Evolutionary conservation across 2,329 filamentous ascomycete species (phyloP), one percentile per base, ranked within the genome.

Genomic region (Fusarium sp.): DNA sequence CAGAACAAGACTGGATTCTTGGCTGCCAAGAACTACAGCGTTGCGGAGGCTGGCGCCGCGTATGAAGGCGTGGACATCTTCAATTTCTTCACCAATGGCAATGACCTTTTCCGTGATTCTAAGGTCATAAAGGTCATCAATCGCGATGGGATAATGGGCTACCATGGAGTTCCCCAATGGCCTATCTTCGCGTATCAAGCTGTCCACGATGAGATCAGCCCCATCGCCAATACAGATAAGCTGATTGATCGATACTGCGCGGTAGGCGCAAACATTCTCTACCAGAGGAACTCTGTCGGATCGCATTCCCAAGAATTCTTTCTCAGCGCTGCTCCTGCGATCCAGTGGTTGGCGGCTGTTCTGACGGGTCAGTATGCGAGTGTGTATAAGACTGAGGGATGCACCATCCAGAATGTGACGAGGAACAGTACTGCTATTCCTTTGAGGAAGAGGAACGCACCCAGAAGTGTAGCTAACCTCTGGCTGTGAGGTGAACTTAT

Each of bases 91-190:
- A 38, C 62, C 3, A 20, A 65, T 1, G 70, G 72, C 4, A 1
- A 15, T 0, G 58, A 20, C 1, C 5, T 55, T 1, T 62, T 73
- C 33, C 51, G 37, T 4, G 60, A 71, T 3, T 62, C 72, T 5
- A 56, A 55, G 3, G 8, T 73, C 1, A 2, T 15, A 1, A 15
- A 16, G 9, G 30, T 67, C 6, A 38, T 74, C 26, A 67, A 74
- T 37, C 45, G 54, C 0, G 72, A 74, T 12, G 72, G 72, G 0
- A 63, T 74, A 0, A 74, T 74, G 72, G 72, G 72, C 3, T 73
- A 71, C 3, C 72, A 74, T 8, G 72, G 72, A 1, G 64, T 74
- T 2, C 72, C 72, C 1, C 60, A 59, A 11, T 67, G 69, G 64
- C 72, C 72, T 0, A 55, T 74, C 6, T 74, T 74, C 13, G 72